Conservation (phyloP, 1,139 yeast species). For the Hansenula lynferdii region DNA sequence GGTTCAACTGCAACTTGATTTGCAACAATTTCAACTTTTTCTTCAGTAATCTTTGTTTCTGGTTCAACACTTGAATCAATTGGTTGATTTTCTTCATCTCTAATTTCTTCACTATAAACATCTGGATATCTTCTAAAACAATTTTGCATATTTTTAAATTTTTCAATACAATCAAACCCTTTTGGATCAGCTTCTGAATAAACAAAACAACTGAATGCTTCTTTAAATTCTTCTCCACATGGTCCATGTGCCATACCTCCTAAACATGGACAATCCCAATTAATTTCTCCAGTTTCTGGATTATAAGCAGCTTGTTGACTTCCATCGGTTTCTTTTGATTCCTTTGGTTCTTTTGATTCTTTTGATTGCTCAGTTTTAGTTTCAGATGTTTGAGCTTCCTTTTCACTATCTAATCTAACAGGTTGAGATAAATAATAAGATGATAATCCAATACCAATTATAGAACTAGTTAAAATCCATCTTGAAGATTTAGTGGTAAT, state of each 20-base stretch:
- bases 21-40: constrained; percentile 13
- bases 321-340: no score
- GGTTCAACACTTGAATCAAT: constrained; percentile 13
- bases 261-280: constrained; percentile 99
- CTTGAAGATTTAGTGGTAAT: constrained; percentile 2
- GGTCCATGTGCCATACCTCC: constrained; percentile 99
- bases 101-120: constrained; percentile 85
- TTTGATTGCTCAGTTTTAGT: no score
- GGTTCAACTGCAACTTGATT: constrained; percentile 10
- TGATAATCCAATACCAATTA: constrained; percentile 13
- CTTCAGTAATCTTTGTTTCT: constrained; percentile 23
- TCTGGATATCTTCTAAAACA: constrained; percentile 96
- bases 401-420: constrained; percentile 15
- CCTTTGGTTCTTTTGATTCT: constrained; percentile 13
- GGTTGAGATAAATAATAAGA: constrained; percentile 15
- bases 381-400: no score
- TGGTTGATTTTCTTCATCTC: constrained; percentile 54
- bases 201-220: constrained; percentile 93
- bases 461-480: constrained; percentile 15
- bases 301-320: constrained; percentile 76
- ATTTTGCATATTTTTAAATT: constrained; percentile 87
- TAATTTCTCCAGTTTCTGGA: constrained; percentile 98
- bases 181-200: constrained; percentile 95
- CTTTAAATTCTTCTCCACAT: constrained; percentile 97
- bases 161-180: constrained; percentile 94